These are phyloP conservation scores for Thalassiosira pacifica DNA, from an alignment of 352 stramenopile species.

Conservation along the genomic window DNA sequence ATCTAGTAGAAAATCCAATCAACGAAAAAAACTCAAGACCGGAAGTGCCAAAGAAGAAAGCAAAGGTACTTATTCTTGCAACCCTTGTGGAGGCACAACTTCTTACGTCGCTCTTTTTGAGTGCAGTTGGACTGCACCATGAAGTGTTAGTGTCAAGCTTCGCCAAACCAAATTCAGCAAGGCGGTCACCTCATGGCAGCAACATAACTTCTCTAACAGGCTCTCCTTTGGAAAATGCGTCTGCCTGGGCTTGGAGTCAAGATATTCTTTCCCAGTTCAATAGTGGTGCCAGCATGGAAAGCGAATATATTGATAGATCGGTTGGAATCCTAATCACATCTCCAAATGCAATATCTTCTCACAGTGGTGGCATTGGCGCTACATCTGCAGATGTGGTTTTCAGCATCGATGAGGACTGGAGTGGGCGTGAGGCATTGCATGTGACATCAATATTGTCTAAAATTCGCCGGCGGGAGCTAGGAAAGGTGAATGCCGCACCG, in stretches of 20 bases:
- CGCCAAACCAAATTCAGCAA: neutral
- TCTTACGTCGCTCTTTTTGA: conserved; percentile 76
- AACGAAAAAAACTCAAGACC: conserved; percentile 1
- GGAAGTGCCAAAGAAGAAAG: conserved; percentile 32
- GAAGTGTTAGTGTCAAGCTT: conserved; percentile 66
- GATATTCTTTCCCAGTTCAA: conserved; percentile 73
- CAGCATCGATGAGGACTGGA: conserved; percentile 86
- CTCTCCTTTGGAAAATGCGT: no score
- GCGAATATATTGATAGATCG: conserved; percentile 25
- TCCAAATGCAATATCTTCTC: conserved; percentile 59
- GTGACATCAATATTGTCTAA: conserved; percentile 47
- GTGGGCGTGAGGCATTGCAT: conserved; percentile 65
- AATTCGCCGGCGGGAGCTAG: conserved; percentile 28
- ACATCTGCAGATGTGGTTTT: conserved; percentile 76
- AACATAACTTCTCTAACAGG: neutral
- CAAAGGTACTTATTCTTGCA: conserved; percentile 79
- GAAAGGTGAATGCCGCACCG: neutral
- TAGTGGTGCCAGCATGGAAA: conserved; percentile 11
- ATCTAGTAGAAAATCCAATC: conserved; percentile 9
- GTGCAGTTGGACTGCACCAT: conserved; percentile 75
- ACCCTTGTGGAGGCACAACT: conserved; percentile 68
- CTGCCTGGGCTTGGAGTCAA: conserved; percentile 71
- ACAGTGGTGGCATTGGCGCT: conserved; percentile 69
- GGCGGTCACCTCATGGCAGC: neutral
- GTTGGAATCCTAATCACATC: conserved; percentile 74